Conservation (phyloP, 768 basidiomycete species). For the Tylopilus intermedius region DNA sequence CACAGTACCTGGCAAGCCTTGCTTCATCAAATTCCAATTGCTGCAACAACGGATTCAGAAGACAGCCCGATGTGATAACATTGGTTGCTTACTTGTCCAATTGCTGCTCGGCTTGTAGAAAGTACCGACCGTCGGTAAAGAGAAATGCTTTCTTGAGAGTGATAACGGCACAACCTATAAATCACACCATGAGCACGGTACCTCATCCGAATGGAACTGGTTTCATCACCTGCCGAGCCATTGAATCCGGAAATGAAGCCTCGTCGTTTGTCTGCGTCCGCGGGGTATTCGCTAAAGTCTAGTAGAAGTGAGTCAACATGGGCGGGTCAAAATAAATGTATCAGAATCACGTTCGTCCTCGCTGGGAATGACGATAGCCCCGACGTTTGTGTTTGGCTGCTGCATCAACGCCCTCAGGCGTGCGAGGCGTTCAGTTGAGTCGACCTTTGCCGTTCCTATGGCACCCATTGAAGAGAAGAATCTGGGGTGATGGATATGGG, state of each 20-base stretch:
- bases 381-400: slow-evolving; percentile 46
- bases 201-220: not conserved
- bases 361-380: slow-evolving; percentile 80
- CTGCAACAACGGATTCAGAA: slow-evolving; percentile 31
- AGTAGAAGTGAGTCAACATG: slow-evolving; percentile 2
- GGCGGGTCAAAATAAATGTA: not conserved
- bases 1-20: slow-evolving; percentile 68
- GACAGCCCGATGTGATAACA: not conserved
- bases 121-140: slow-evolving; percentile 96
- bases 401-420: slow-evolving; percentile 69
- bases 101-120: slow-evolving; percentile 87
- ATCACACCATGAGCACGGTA: slow-evolving; percentile 5
- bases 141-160: slow-evolving; percentile 67
- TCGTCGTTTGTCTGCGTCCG: slow-evolving; percentile 76
- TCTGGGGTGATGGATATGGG: slow-evolving; percentile 3
- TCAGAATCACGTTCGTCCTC: slow-evolving; percentile 81
- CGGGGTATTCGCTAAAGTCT: slow-evolving; percentile 90
- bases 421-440: slow-evolving; percentile 60
- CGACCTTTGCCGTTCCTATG: slow-evolving; percentile 39
- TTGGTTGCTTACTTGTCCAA: slow-evolving; percentile 60
- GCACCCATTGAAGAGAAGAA: slow-evolving; percentile 34
- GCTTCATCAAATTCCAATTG: slow-evolving; percentile 93
- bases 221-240: slow-evolving; percentile 76
- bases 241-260: slow-evolving; percentile 91
- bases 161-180: slow-evolving; percentile 69